Percentiles rank a stretch among this genome's conserved stretches.
Evolutionary conservation across 495 filamentous ascomycete genomes (phyloP).

Genomic region (Penicillium samsonianum): DNA sequence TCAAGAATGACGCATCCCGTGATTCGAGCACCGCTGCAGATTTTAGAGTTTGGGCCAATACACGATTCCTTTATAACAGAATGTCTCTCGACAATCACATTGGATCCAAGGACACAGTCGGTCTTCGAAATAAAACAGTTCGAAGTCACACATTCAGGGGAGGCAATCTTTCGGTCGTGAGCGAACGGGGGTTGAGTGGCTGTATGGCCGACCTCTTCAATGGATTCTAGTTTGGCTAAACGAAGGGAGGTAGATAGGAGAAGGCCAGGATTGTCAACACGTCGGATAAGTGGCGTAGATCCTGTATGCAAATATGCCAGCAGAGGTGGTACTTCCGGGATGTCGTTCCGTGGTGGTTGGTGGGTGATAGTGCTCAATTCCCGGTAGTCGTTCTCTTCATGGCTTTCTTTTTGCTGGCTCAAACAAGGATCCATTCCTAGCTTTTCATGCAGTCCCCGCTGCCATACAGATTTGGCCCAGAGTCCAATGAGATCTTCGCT

Average conservation of each 20-base stretch:
- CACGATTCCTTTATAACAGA: constrained; percentile 1
- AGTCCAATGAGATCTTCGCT: constrained; percentile 3
- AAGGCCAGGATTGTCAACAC: constrained; percentile 3
- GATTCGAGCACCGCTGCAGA: constrained; percentile 1
- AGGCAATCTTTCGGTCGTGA: neutral
- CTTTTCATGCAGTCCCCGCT: neutral
- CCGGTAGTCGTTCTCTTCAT: neutral
- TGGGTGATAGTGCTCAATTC: neutral
- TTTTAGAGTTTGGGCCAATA: neutral
- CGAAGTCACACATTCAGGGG: neutral
- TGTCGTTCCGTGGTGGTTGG: no score
- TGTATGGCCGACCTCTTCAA: neutral
- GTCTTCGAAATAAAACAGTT: neutral
- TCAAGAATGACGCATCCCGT: constrained; percentile 4
- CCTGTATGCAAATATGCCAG: neutral
- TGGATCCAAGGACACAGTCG: neutral
- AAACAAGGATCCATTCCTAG: neutral
- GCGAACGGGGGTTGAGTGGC: constrained; percentile 4
- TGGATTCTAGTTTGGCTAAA: neutral
- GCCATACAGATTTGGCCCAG: constrained; percentile 1
- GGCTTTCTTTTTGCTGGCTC: neutral
- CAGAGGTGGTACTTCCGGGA: neutral
- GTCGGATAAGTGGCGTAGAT: neutral
- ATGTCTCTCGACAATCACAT: neutral
- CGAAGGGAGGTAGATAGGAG: neutral